Evolutionary conservation across 2,329 filamentous ascomycete genomes (phyloP), one percentile per base, ranked within the genome.

Genomic region (Aspergillus sp.): DNA sequence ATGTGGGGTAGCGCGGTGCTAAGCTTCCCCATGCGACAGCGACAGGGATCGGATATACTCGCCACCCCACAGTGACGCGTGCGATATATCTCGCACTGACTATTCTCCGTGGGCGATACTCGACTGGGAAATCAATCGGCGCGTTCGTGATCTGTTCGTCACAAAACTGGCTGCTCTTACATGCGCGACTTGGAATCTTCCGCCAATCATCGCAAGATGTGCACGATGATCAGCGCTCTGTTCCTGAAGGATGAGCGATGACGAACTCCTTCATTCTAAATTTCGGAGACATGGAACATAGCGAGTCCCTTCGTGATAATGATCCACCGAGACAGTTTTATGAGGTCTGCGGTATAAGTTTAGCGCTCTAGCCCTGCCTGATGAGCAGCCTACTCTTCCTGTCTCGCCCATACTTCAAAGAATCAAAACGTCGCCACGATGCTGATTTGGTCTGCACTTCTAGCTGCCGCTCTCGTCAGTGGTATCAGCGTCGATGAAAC

Each of bases 401-500:
- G 19, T 19, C 19, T 19, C 19, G 19, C 19, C 19, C 19, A 19
- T 19, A 19, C 19, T 19, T 19, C 19, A 19, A 19, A 19, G 19
- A 19, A 19, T 19, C 19, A 2, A 9, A 13, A 15, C 11, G 4
- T 3, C 25, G 28, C 51, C 6, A 45, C 9, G 7, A 54, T 54
- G 53, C 8, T 46, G 23, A 7, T 54, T 25, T 54, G 53, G 53
- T 31, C 19, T 4, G 7, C 53, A 4, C 7, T 54, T n/a, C 34
- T 46, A 4, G 22, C 41, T 3, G 38, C 53, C 7, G 17, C 23
- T 1, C 41, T 54, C 25, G 56, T 47, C 8, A 23, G 48, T 7
- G 38, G 38, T 8, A 23, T 59, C 19, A 38, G 48, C 22, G 56
- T 59, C 15, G 38, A 46, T 17, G 38, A 59, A n/a, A 59, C 56